Percentiles rank a stretch among this genome's conserved stretches.
Evolutionary conservation across 2,329 filamentous ascomycete species (phyloP).

Genomic region (Fusarium sp.): DNA sequence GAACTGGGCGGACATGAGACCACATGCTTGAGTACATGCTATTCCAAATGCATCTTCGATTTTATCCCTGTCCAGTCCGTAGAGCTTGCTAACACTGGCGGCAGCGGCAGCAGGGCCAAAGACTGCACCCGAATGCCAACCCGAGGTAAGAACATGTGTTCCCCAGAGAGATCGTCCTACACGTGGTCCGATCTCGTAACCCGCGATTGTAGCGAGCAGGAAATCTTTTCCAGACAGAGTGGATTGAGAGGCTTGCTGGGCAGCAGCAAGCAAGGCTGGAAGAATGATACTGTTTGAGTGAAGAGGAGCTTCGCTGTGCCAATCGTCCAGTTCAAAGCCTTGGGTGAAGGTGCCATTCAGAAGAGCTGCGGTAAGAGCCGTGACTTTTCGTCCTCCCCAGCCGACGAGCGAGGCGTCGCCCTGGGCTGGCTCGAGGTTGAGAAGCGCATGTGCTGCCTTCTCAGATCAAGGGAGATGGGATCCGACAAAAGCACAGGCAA

Average conservation of each 20-base stretch:
- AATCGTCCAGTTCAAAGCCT: constrained; percentile 11
- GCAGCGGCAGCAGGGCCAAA: constrained; percentile 3
- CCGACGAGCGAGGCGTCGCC: background rate
- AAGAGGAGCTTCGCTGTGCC: constrained; percentile 10
- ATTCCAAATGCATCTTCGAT: constrained; percentile 4
- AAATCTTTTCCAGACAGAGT: background rate
- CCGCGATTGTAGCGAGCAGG: constrained; percentile 1
- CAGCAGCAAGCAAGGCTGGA: constrained; percentile 2
- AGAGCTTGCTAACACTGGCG: constrained; percentile 4
- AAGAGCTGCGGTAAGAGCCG: constrained; percentile 3
- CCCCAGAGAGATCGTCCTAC: constrained; percentile 6
- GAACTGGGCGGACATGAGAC: constrained; percentile 7
- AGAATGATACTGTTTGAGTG: constrained; percentile 8
- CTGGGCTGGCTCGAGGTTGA: constrained; percentile 2
- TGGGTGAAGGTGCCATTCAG: constrained; percentile 11
- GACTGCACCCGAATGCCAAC: constrained; percentile 12
- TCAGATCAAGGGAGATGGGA: constrained; percentile 7
- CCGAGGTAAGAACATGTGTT: constrained; percentile 9
- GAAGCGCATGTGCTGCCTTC: background rate
- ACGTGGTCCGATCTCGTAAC: constrained; percentile 2
- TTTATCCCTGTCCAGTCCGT: background rate
- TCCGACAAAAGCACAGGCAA: constrained; percentile 4
- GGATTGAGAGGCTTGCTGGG: background rate
- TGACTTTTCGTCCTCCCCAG: constrained; percentile 1
- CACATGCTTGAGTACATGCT: constrained; percentile 4